Evolutionary conservation across 2,329 filamentous ascomycete species (phyloP), one percentile per base, ranked within the genome.

Genomic region (Lachnellula cervina): DNA sequence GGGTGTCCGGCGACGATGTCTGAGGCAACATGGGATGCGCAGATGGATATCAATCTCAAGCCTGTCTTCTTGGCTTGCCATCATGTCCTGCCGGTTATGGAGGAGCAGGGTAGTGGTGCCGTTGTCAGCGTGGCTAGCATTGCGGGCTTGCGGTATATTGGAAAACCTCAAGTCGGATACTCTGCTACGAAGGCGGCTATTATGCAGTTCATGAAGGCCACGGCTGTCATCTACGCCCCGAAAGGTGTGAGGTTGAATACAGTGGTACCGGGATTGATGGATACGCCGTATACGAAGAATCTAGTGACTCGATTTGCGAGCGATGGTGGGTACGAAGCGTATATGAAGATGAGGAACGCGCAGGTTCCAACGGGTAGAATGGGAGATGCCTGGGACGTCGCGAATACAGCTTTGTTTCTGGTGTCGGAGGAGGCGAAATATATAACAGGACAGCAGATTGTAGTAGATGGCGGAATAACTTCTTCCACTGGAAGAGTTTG

Each of bases 281-380:
- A 81, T 52, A 83, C 80, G 16, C 80, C 79, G 0, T 75, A 80
- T 38, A 77, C 76, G 5, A 69, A 70, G 28, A 70, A 68, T 2
- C 54, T 82, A 59, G 74, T 76, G 0, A 68, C 75, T 23, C 70
- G 77, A 50, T 81, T 74, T 62, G 70, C 69, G 2, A 69, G 66
- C 0, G 77, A 73, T 0, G 73, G 60, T 57, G 42, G 19, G 17
- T 74, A 78, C 49, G 77, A 77, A 34, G 77, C 73, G 46, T 82
- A 81, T 58, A 70, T 75, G 51, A 71, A 71, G 56, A 76, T 76
- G 59, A 76, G 82, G 57, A 75, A 82, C 51, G 69, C 68, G 6
- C 81, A 84, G 62, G 80, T 84, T 1, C 83, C 82, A 0, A 79
- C 80, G 72, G 81, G 81, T 0, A 72, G 69, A 35, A 83, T 85